Evolutionary conservation across 2,329 filamentous ascomycete genomes (phyloP), one percentile per base, ranked within the genome.

Genomic region (Alternaria viburni): DNA sequence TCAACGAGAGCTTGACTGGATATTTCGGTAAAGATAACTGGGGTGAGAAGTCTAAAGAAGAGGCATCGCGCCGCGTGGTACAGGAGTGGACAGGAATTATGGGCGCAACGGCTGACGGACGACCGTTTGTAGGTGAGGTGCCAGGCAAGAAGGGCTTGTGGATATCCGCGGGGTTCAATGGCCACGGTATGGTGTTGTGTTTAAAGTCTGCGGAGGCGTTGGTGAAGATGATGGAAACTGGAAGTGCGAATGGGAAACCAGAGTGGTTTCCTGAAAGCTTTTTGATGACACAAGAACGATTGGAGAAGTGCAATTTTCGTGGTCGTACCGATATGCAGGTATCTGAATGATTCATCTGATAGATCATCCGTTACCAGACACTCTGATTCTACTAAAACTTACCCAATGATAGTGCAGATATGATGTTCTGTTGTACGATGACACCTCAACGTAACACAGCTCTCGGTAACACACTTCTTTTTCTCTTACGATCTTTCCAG

Each of bases 131-230:
- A 0, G 81, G 81, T 0, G 67, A 72, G 13, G 81, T 83, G 54
- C 84, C 83, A 2, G 79, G 76, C 3, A 74, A 75, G 47, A 59
- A 77, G 5, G 82, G 83, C 1, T 71, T 90, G 21, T 89, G 86
- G 82, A 79, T 89, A 1, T 82, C 84, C 30, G 87, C 86, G 4
- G 84, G 87, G 6, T 91, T 91, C 66, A 89, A 89, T 66, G 89
- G 89, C 1, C 88, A 91, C 74, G 75, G 88, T 0, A 91, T 90
- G 89, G 88, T 88, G 2, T 76, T 88, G 30, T 87, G 87, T 58
- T 86, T 88, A 80, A 85, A 88, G 73, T 86, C 84, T 26, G 88
- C 88, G 0, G 83, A 85, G 67, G 89, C 85, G 0, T 69, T 91
- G 61, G 86, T 83, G 2, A 77, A 80, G 28, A 88, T 90, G 85